Evolutionary conservation across 768 basidiomycete genomes (phyloP), one percentile per base, ranked within the genome.

Genomic region (Mycena floridula): DNA sequence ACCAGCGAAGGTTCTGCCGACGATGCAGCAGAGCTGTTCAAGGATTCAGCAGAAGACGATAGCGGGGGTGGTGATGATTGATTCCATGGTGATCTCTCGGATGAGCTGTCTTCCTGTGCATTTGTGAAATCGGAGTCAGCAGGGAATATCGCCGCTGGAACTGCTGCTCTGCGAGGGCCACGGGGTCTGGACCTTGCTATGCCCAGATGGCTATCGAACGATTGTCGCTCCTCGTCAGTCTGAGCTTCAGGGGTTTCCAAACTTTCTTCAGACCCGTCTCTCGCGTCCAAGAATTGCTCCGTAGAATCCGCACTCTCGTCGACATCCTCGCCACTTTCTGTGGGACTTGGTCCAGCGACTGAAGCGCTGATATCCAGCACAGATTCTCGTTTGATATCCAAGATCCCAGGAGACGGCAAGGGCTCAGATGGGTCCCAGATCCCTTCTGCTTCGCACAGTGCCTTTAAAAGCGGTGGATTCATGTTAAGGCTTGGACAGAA

Each of bases 401-500:
- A 48, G 8, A 68, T 18, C 4, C 15, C 56, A 2, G 54, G 53
- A 27, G 51, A 40, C 25, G 54, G 56, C 39, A 48, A 51, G 16
- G 38, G 37, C n/a, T n/a, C n/a, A n/a, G n/a, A n/a, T 43, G 54
- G 35, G 49, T 59, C 53, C 89, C 89, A 91, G 35, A 89, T 76
- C 18, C 63, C 73, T 44, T 79, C 71, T 7, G 74, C 74, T 58
- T 91, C 88, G 53, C 87, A 87, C 3, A 92, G 61, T 24, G 82
- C 74, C 50, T 83, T 74, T 52, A 92, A 61, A 22, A 91, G 57
- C 2, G 81, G 72, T 13, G 87, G 86, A 46, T 69, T 86, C 79
- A 93, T 84, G 56, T 76, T 81, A 57, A 93, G 62, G 58, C 82
- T 90, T 6, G 93, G 94, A 50, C 88, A 92, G 58, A 97, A 82